A percentile compares a stretch with the other conserved stretches of the same genome.
Conservation (phyloP, 495 filamentous ascomycete genomes). For the Penicillium coffeae region DNA sequence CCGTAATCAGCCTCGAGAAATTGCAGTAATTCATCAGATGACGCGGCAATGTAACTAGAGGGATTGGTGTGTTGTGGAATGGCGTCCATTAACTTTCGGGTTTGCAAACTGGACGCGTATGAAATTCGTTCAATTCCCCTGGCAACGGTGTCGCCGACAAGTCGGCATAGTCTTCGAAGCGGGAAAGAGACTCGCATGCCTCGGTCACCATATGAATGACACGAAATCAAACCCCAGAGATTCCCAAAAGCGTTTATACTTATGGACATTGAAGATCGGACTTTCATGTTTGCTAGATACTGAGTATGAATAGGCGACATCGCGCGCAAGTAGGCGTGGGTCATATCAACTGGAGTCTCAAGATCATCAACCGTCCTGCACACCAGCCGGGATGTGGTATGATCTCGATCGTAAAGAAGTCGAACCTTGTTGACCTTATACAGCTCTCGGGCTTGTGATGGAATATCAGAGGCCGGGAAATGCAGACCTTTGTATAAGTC, state of each 20-base stretch:
- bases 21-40: constrained; percentile 76
- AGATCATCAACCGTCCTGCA: constrained; percentile 71
- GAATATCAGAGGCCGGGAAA: constrained; percentile 85
- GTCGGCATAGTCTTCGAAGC: constrained; percentile 81
- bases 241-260: constrained; percentile 78
- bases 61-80: constrained; percentile 73
- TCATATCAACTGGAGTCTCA: constrained; percentile 73
- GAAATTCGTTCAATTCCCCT: constrained; percentile 69
- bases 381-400: constrained; percentile 64
- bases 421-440: constrained; percentile 53
- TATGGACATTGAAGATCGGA: constrained; percentile 87
- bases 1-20: constrained; percentile 85
- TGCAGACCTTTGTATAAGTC: constrained; percentile 83
- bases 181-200: constrained; percentile 87
- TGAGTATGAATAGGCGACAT: constrained; percentile 80
- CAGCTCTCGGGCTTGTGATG: constrained; percentile 73
- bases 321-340: constrained; percentile 75
- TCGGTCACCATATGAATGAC: constrained; percentile 73
- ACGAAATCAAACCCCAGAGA: constrained; percentile 83
- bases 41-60: constrained; percentile 83
- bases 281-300: constrained; percentile 80
- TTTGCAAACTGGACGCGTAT: background rate
- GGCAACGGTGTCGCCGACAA: constrained; percentile 79
- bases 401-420: constrained; percentile 28
- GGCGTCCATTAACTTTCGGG: background rate